phyloP scores from a whole-genome alignment of 2,329 filamentous ascomycete species.

The Aspergillus sp. region DNA sequence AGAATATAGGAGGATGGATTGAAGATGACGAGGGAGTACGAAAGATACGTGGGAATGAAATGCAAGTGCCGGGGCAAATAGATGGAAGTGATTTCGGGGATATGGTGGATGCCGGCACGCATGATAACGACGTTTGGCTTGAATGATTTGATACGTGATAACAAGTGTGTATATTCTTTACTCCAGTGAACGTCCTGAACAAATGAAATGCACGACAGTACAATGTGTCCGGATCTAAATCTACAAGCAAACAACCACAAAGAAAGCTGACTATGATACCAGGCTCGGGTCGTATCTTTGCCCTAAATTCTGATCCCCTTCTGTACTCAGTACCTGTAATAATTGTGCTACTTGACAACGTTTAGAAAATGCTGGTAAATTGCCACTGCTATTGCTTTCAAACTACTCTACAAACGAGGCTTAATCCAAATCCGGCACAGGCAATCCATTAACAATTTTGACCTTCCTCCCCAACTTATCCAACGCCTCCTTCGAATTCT shows the following conservation, averaged over 20 bases:
- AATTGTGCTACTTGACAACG: not conserved
- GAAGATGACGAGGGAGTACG: conserved; percentile 40
- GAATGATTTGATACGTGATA: not conserved
- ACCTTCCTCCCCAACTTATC: conserved; percentile 60
- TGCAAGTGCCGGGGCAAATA: conserved; percentile 1
- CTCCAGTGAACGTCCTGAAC: too few relatives aligned
- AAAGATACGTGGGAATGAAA: conserved; percentile 15
- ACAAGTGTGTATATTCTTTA: not conserved
- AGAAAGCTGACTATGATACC: too few relatives aligned
- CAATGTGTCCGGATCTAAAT: too few relatives aligned
- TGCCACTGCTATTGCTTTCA: not conserved
- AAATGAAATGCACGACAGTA: too few relatives aligned
- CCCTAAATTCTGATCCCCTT: too few relatives aligned
- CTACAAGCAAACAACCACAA: too few relatives aligned
- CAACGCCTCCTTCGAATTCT: conserved; percentile 61
- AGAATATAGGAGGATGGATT: conserved; percentile 55
- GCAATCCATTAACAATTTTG: conserved; percentile 68
- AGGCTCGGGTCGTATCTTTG: too few relatives aligned
- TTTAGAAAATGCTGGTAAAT: not conserved
- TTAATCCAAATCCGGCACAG: conserved; percentile 62
- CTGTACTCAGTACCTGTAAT: too few relatives aligned
- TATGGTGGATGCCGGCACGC: conserved; percentile 16
- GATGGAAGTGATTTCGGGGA: conserved; percentile 26
- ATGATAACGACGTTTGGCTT: conserved; percentile 1
- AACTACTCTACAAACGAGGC: conserved; percentile 1